Percentiles rank a stretch among this genome's conserved stretches.
Conservation (phyloP, 148 eudicot genomes). For the Fagopyrum tataricum region DNA sequence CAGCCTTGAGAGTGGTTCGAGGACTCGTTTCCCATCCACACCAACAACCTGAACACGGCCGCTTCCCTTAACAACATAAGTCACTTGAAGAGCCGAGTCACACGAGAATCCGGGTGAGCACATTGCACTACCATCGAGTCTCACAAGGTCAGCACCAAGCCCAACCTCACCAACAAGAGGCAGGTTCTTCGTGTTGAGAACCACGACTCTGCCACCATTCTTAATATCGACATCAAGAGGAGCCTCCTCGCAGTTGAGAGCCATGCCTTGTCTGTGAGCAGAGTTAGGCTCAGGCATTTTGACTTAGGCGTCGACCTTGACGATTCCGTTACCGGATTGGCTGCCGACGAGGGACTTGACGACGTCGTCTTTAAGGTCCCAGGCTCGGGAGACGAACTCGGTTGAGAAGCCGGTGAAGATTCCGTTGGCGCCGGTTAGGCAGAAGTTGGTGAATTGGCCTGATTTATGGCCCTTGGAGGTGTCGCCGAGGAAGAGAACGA, state of each 20-base stretch:
- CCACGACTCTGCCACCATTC: slow-evolving; percentile 66
- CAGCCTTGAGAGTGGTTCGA: slow-evolving; percentile 65
- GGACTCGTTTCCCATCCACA: slow-evolving; percentile 62
- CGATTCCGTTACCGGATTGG: slow-evolving; percentile 52
- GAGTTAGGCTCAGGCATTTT: slow-evolving; percentile 69
- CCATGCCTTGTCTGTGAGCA: slow-evolving; percentile 57
- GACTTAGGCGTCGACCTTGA: slow-evolving; percentile 41
- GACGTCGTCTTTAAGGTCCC: slow-evolving; percentile 57
- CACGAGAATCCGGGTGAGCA: slow-evolving; percentile 88
- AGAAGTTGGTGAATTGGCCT: slow-evolving; percentile 72
- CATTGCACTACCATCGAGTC: slow-evolving; percentile 60
- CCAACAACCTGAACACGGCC: slow-evolving; percentile 87
- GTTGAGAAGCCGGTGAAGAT: slow-evolving; percentile 78
- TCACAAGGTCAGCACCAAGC: slow-evolving; percentile 77
- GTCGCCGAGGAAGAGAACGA: slow-evolving; percentile 76
- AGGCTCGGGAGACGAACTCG: slow-evolving; percentile 76
- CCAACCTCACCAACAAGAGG: slow-evolving; percentile 89
- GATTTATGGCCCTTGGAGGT: slow-evolving; percentile 67
- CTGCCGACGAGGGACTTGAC: slow-evolving; percentile 50
- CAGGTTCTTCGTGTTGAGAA: slow-evolving; percentile 80
- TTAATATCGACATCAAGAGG: slow-evolving; percentile 78
- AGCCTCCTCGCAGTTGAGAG: slow-evolving; percentile 71
- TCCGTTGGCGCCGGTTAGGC: slow-evolving; percentile 66
- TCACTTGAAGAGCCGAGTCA: slow-evolving; percentile 82
- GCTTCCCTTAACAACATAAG: slow-evolving; percentile 70